Evolutionary conservation across 352 stramenopile species (phyloP).

Genomic region (Globisporangium splendens): DNA sequence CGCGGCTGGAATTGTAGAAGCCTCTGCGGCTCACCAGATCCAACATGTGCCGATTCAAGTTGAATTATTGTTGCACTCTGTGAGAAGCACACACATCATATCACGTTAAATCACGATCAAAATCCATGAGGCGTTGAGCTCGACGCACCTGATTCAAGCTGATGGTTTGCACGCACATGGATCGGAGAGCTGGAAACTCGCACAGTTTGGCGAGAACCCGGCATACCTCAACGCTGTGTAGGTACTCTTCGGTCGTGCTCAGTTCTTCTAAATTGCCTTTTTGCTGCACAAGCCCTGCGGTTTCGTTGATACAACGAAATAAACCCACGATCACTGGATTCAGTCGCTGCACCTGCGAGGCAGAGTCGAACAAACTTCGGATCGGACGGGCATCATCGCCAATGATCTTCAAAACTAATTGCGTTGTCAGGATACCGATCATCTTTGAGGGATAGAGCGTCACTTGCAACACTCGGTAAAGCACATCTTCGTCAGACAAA

Average conservation of each 20-base stretch:
- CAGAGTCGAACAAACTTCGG: conserved; percentile 40
- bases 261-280: conserved; percentile 39
- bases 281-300: conserved; percentile 33
- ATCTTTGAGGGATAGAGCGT: conserved; percentile 68
- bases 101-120: background rate
- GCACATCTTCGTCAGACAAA: conserved; percentile 50
- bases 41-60: conserved; percentile 55
- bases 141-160: conserved; percentile 70
- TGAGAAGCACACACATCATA: background rate
- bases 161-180: conserved; percentile 49
- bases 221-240: conserved; percentile 56
- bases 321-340: conserved; percentile 49
- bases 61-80: conserved; percentile 70
- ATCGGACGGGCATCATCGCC: conserved; percentile 55
- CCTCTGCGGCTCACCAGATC: conserved; percentile 42
- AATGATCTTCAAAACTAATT: conserved; percentile 60
- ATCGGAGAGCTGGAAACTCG: conserved; percentile 38
- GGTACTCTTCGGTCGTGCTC: conserved; percentile 56
- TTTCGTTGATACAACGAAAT: conserved; percentile 56
- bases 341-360: conserved; percentile 30
- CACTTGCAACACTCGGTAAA: conserved; percentile 67
- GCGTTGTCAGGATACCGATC: conserved; percentile 40
- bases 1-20: conserved; percentile 56
- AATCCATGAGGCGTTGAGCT: background rate
- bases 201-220: conserved; percentile 62